A percentile compares a stretch with the other conserved stretches of the same genome.
phyloP scores from a whole-genome alignment of 441 rosid genomes.

The Hypseocharis bilobata region DNA sequence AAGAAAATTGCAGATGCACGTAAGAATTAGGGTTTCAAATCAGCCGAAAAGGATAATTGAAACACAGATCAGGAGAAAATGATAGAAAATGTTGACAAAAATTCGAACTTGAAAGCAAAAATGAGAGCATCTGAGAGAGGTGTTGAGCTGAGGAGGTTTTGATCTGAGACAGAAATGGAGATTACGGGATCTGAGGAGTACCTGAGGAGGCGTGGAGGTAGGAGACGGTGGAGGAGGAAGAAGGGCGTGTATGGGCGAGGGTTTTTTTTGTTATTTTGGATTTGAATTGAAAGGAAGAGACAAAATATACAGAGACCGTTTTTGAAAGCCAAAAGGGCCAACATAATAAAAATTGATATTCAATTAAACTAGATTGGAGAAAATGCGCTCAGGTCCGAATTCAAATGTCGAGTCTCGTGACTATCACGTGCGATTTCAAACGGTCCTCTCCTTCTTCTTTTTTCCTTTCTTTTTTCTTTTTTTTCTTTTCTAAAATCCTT shows the following conservation, averaged over 20 bases:
- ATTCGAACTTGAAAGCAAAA: not conserved
- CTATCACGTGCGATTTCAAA: not conserved
- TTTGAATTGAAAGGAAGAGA: slow-evolving; percentile 4
- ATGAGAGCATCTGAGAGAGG: not conserved
- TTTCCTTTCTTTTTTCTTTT: not conserved
- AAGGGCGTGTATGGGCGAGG: not conserved
- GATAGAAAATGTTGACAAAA: not conserved
- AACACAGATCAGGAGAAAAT: not conserved
- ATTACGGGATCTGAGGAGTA: not conserved
- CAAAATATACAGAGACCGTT: not conserved
- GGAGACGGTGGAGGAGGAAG: slow-evolving; percentile 1
- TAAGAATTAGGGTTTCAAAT: not conserved
- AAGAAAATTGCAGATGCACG: not conserved
- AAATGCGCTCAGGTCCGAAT: slow-evolving; percentile 6
- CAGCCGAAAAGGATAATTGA: not conserved
- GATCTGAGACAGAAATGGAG: not conserved
- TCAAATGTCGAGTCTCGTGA: slow-evolving; percentile 4
- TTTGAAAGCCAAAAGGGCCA: not conserved
- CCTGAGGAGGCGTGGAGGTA: slow-evolving; percentile 4
- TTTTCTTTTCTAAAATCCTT: slow-evolving; percentile 3
- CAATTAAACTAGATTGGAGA: not conserved
- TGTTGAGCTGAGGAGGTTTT: not conserved
- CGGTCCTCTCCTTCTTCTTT: slow-evolving; percentile 3
- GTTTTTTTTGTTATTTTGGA: not conserved
- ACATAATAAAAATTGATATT: not conserved